Evolutionary conservation across 164 flowering plant species (phyloP).

Genomic region (Piper betle): DNA sequence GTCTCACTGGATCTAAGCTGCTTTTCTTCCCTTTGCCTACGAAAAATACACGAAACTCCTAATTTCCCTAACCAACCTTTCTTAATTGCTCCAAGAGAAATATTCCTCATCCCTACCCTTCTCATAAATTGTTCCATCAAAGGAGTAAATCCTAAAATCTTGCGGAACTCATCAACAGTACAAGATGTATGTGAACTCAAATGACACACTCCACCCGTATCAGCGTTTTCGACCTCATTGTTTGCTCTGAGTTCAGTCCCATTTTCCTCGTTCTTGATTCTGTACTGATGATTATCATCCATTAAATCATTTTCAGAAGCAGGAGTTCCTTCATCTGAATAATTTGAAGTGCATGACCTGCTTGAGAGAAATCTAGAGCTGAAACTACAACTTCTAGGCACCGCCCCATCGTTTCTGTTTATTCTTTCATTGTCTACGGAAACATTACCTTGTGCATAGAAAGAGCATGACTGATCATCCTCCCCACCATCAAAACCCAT

Average conservation of each 20-base stretch:
- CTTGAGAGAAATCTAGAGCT: conserved; percentile 24
- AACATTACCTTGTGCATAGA: conserved; percentile 8
- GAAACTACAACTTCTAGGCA: conserved; percentile 22
- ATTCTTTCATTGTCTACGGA: conserved; percentile 18
- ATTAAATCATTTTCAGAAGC: conserved; percentile 8
- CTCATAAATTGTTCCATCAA: conserved; percentile 22
- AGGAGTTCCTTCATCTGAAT: conserved; percentile 3
- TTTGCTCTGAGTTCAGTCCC: conserved; percentile 21
- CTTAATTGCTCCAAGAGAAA: conserved; percentile 12
- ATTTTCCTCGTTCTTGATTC: conserved; percentile 31
- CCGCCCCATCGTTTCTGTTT: conserved; percentile 31
- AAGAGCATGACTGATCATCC: conserved; percentile 13
- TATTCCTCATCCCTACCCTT: conserved; percentile 15
- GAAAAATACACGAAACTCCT: conserved; percentile 29
- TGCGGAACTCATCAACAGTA: conserved; percentile 34
- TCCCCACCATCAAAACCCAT: conserved; percentile 28
- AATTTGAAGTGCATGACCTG: conserved; percentile 14
- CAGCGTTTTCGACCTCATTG: conserved; percentile 24
- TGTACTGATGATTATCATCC: conserved; percentile 16
- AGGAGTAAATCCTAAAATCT: conserved; percentile 25
- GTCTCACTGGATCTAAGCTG: conserved; percentile 9
- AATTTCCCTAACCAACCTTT: conserved; percentile 43
- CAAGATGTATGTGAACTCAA: conserved; percentile 28
- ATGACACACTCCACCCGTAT: conserved; percentile 21
- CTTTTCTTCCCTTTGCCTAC: conserved; percentile 19